A percentile compares a stretch with the other conserved stretches of the same genome.
These are phyloP conservation scores for Selaginella tamariscina DNA, from an alignment of 75 land plant species.

Conservation along the genomic window DNA sequence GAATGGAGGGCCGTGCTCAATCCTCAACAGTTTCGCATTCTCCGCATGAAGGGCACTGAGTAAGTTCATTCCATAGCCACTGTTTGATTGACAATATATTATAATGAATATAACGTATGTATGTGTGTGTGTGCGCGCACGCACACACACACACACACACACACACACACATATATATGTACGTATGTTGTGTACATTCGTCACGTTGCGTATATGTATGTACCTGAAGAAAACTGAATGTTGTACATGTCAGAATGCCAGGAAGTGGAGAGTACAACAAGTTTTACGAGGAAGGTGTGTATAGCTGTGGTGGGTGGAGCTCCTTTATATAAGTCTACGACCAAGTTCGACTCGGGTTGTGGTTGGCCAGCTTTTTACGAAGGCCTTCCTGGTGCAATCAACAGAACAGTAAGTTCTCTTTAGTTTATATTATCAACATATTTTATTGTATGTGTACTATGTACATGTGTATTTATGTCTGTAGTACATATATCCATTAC, in stretches of 20 bases:
- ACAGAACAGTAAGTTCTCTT: constrained; percentile 38
- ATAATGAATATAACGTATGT: no score
- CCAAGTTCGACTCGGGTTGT: constrained; percentile 95
- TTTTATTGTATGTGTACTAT: no score
- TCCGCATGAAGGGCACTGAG: constrained; percentile 92
- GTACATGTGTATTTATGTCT: no score
- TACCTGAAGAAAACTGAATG: no score
- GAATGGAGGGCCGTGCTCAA: constrained; percentile 88
- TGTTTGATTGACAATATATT: no score
- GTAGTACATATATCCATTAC: no score
- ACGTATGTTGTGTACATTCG: no score
- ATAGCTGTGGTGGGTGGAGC: constrained; percentile 80
- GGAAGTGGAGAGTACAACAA: constrained; percentile 87
- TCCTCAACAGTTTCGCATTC: constrained; percentile 82
- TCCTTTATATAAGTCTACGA: constrained; percentile 76
- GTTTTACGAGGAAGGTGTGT: constrained; percentile 56
- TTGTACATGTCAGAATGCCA: constrained; percentile 37
- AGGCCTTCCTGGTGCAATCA: constrained; percentile 92
- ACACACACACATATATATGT: no score
- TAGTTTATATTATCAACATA: not conserved
- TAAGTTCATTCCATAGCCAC: constrained; percentile 20
- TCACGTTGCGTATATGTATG: no score
- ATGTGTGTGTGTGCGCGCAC: no score
- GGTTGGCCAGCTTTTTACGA: constrained; percentile 99
- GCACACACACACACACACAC: no score